phyloP scores from a whole-genome alignment of 2,329 filamentous ascomycete genomes.

The Cytospora piceicola region DNA sequence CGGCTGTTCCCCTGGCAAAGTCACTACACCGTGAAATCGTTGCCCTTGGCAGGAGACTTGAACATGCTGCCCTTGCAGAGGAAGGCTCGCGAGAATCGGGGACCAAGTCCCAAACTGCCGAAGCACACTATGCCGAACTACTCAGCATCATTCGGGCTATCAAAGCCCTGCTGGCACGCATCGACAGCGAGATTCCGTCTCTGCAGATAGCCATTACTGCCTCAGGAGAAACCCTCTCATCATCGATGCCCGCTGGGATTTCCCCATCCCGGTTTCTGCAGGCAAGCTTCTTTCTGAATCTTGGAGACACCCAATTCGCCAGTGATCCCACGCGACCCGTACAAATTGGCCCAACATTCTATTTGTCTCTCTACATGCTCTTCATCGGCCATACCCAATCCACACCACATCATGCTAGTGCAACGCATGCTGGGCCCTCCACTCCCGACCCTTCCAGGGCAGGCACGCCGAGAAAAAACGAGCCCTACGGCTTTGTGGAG shows the following conservation, averaged over 20 bases:
- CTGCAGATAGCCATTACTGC: constrained; percentile 94
- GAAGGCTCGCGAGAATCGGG: constrained; percentile 53
- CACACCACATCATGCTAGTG: not conserved
- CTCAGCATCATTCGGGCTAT: constrained; percentile 74
- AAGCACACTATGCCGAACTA: constrained; percentile 66
- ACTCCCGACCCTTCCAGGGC: constrained; percentile 29
- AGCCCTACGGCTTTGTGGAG: constrained; percentile 50
- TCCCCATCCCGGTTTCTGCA: constrained; percentile 91
- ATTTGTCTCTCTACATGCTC: constrained; percentile 90
- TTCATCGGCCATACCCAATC: constrained; percentile 72
- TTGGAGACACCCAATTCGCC: constrained; percentile 83
- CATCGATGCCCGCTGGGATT: constrained; percentile 76
- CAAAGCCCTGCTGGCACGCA: constrained; percentile 71
- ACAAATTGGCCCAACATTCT: constrained; percentile 87
- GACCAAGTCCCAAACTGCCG: constrained; percentile 52
- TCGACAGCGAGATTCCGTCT: constrained; percentile 89
- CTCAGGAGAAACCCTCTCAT: constrained; percentile 85
- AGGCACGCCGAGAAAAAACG: constrained; percentile 45
- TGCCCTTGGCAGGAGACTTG: constrained; percentile 73
- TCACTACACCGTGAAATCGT: constrained; percentile 83
- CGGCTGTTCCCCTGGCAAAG: constrained; percentile 81
- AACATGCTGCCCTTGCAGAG: constrained; percentile 68
- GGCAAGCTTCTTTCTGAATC: constrained; percentile 86
- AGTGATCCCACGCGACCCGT: constrained; percentile 65
- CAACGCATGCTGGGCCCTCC: constrained; percentile 8